A percentile compares a stretch with the other conserved stretches of the same genome.
Evolutionary conservation across 2,329 filamentous ascomycete genomes (phyloP).

Genomic region (Penicillium occitanis): DNA sequence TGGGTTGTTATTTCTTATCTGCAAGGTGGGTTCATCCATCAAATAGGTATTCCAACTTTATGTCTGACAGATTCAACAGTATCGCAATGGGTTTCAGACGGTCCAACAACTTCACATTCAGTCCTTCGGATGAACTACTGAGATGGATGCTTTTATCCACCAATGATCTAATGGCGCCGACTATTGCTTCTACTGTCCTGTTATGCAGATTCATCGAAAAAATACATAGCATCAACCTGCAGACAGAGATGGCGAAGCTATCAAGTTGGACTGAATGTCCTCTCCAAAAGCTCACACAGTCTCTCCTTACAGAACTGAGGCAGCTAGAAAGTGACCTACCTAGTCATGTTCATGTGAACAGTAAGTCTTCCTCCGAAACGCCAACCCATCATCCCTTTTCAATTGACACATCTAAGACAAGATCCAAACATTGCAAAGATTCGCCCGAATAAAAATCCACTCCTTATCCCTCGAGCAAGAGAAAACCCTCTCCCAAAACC

Average conservation of each 20-base stretch:
- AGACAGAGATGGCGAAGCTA: background rate
- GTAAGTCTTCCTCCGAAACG: background rate
- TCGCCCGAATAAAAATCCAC: constrained; percentile 6
- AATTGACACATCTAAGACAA: background rate
- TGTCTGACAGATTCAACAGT: background rate
- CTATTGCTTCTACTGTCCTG: background rate
- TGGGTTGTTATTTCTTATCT: constrained; percentile 18
- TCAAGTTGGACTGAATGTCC: constrained; percentile 9
- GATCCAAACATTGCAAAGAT: constrained; percentile 9
- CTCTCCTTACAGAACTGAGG: constrained; percentile 1
- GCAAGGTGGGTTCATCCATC: background rate
- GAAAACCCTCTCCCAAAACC: background rate
- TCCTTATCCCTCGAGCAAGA: background rate
- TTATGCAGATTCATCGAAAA: constrained; percentile 14
- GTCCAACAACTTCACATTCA: constrained; percentile 11
- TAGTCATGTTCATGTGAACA: background rate
- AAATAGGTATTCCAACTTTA: background rate
- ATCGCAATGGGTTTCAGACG: constrained; percentile 8
- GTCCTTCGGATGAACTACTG: constrained; percentile 10
- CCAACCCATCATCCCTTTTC: background rate
- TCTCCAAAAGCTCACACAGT: constrained; percentile 2
- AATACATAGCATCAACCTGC: background rate
- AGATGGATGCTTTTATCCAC: background rate
- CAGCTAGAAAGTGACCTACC: constrained; percentile 2
- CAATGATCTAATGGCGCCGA: background rate